Evolutionary conservation across 169 alveolate species (phyloP), one percentile per base, ranked within the genome.

Genomic region (Babesia ovata): DNA sequence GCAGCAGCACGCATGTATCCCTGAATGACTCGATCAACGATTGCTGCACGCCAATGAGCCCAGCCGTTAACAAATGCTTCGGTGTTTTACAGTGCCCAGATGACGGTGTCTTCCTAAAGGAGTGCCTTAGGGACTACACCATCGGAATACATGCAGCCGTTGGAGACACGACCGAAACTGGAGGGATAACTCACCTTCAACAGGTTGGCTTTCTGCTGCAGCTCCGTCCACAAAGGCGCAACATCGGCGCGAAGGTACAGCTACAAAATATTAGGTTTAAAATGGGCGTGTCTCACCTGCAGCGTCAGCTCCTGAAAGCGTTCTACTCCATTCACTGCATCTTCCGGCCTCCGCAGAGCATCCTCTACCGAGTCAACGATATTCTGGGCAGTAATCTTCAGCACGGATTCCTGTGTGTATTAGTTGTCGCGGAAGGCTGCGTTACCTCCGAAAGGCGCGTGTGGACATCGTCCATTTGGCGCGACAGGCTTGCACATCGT

Each of bases 281-380:
- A 29, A 16, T 4, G n/a, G 22, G 36, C 36, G 16, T 63, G 39
- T 45, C 50, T 45, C 14, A 78, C 87, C 63, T 63, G 66, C 22
- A 46, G 69, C 19, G 87, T 71, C 29, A 66, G 74, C 53, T 63
- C 63, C 67, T 78, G 79, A 33, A 78, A 78, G 24, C 61, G 62
- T 29, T 66, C 57, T 29, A 59, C 79, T 3, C 54, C 56, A 17
- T 24, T 45, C 14, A 74, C 36, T 2, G 76, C 82, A 17, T 70
- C 21, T 21, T 60, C 60, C 33, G 87, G 87, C 6, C 2, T 22
- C 14, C 29, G 61, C 48, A 78, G 63, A 0, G 87, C 26, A 8
- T 52, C 59, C n/a, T 78, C 81, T 69, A 78, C 60, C 2, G 60
- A 19, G 26, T 29, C 65, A 0, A 69, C 33, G 24, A 78, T 26